Conservation (phyloP, 2,329 filamentous ascomycete species). For the Bipolaris cookei region DNA sequence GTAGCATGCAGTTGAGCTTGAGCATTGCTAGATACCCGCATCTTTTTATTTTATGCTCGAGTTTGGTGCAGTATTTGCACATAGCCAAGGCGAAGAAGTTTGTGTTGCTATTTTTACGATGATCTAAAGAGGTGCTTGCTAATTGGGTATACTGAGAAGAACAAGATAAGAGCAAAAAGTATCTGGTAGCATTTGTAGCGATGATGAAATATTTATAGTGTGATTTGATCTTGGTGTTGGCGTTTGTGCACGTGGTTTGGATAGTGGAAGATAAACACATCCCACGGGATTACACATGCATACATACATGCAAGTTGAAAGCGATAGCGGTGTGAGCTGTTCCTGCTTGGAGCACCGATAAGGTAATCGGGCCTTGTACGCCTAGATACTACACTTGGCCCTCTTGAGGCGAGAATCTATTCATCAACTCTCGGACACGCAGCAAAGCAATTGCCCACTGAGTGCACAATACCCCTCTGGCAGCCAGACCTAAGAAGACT, state of each 20-base stretch:
- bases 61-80: slow-evolving; percentile 16
- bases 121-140: slow-evolving; percentile 9
- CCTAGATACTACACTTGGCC: slow-evolving; percentile 19
- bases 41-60: slow-evolving; percentile 34
- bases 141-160: neutral
- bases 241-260: slow-evolving; percentile 22
- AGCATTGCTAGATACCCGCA: slow-evolving; percentile 52
- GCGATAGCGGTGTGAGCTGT: slow-evolving; percentile 31
- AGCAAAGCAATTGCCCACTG: slow-evolving; percentile 4
- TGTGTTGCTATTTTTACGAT: slow-evolving; percentile 5
- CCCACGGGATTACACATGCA: slow-evolving; percentile 11
- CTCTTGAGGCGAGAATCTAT: slow-evolving; percentile 10
- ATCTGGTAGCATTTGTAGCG: neutral
- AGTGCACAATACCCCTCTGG: slow-evolving; percentile 5
- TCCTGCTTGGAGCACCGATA: slow-evolving; percentile 24
- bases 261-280: slow-evolving; percentile 5
- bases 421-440: slow-evolving; percentile 2
- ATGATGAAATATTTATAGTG: neutral
- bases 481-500: slow-evolving; percentile 9
- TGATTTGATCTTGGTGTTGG: neutral
- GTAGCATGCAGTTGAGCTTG: slow-evolving; percentile 32
- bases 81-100: slow-evolving; percentile 11
- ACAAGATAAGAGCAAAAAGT: neutral
- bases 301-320: slow-evolving; percentile 15
- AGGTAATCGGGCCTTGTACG: slow-evolving; percentile 17